Base-by-base conservation (phyloP, 768 basidiomycete genomes). In the Pleurotus pulmonarius region DNA sequence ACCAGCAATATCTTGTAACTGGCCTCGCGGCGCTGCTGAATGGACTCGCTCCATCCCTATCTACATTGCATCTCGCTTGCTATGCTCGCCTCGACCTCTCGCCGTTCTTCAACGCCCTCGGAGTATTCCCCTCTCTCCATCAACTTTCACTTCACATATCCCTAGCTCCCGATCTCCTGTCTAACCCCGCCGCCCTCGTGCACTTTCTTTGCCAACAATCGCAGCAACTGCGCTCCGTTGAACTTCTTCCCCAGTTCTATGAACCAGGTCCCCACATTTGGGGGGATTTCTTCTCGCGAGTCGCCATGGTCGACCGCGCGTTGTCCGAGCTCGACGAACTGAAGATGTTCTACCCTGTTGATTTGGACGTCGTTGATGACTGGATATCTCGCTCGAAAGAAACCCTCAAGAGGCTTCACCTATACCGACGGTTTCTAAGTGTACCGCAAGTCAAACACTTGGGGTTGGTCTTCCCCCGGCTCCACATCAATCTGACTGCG, bases 21-120 rank as follows among this genome's bases (percentile, higher is more conserved):
- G 29, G 8, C 29, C 29, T 34, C 7, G 29, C 29, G 29, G 29
- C 29, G 29, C 29, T 11, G 29, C 29, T 34, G 2, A 34, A 9
- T 34, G 29, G 29, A 34, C 29, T 34, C 3, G 8, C 29, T 29
- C 26, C 26, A 29, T 29, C 26, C 26, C 64, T 77, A 24, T 64
- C 55, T 11, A 64, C 61, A 7, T 64, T 77, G n/a, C 60, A 61
- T 0, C 67, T 78, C n/a, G 63, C 67, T 1, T 75, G 74, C 1
- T 59, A 63, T 0, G 70, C 70, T 6, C 57, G 61, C 4, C 59
- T 61, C 8, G 71, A 75, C 59, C 60, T 74, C 12, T 69, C 73
- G 6, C 40, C 60, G 3, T 71, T 76, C 54, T 70, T 76, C 51
- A 47, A 56, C 3, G 61, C 69, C 2, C 61, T 75, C 2, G 63